Base-by-base conservation (phyloP, 108 stramenopile species). In the Cyclotella atomus region DNA sequence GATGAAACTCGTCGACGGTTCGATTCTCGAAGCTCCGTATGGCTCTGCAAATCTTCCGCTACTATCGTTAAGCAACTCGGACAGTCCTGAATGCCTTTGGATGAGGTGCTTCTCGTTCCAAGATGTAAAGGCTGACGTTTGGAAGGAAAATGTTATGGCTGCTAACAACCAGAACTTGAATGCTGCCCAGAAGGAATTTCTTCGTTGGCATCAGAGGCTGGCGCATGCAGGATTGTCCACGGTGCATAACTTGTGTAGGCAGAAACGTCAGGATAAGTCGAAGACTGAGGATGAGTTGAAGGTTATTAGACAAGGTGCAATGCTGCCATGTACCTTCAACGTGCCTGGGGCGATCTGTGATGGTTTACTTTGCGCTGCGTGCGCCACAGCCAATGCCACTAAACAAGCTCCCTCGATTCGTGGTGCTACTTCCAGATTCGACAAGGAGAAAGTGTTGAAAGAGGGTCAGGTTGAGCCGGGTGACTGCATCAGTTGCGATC, bases 401-500 rank as follows among this genome's bases (percentile, higher is more conserved):
- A 34, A 34, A 16, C 36, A 24, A 5, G 3, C 29, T 41, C 53
- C 47, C 7, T 25, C 0, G 25, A 2, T 6, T 3, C 27, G 15
- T 32, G n/a, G 3, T 3, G n/a, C n/a, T n/a, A 24, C 6, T 20
- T 7, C 10, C 4, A n/a, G 5, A 3, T 3, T 3, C 4, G 6
- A 6, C 28, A 17, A 55, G 6, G 8, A 55, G 25, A 5, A 8
- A 15, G 4, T 29, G 5, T 52, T 54, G 25, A 68, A 53, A 49
- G 29, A n/a, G n/a, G n/a, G 46, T 44, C 23, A 56, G 16, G 47
- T 81, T 25, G 27, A 67, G 19, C 79, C 79, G 2, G 87, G 82
- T 6, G 57, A 78, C 7, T 54, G 55, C 20, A 59, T 88, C 19
- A 81, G 79, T 1, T 44, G 59, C 34, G 83, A 85, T 67, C 75